phyloP scores from a whole-genome alignment of 2,329 filamentous ascomycete genomes.

The Xylogone sp. region DNA sequence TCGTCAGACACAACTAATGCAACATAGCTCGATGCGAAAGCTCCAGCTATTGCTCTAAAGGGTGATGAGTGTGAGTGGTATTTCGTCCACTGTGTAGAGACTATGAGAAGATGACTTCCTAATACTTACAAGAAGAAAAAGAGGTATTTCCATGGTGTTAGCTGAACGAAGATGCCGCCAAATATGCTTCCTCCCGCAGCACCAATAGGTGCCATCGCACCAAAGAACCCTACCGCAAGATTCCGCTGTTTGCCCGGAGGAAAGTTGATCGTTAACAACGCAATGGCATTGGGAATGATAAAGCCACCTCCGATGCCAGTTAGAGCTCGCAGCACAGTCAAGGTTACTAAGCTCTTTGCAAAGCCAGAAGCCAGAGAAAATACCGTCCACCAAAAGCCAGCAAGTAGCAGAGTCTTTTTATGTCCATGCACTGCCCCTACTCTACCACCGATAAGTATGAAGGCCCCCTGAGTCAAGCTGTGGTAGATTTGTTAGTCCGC shows the following conservation, averaged over 20 bases:
- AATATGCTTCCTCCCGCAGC: slow-evolving; percentile 36
- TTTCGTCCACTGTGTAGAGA: too few relatives aligned
- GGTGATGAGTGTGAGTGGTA: too few relatives aligned
- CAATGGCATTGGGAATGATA: slow-evolving; percentile 48
- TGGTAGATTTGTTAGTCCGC: slow-evolving; percentile 1
- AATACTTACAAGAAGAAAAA: slow-evolving; percentile 11
- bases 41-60: too few relatives aligned
- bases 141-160: slow-evolving; percentile 34
- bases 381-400: slow-evolving; percentile 36
- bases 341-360: slow-evolving; percentile 33
- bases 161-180: slow-evolving; percentile 32
- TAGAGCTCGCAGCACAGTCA: slow-evolving; percentile 41
- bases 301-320: slow-evolving; percentile 45
- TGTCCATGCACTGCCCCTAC: slow-evolving; percentile 49
- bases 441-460: slow-evolving; percentile 37
- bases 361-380: slow-evolving; percentile 43
- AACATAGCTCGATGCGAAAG: too few relatives aligned
- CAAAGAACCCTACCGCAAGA: slow-evolving; percentile 40
- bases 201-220: slow-evolving; percentile 41
- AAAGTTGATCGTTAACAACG: slow-evolving; percentile 42
- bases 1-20: slow-evolving; percentile 4
- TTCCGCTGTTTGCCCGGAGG: slow-evolving; percentile 43
- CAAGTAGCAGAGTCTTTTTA: slow-evolving; percentile 40
- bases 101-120: too few relatives aligned
- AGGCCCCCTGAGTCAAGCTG: slow-evolving; percentile 8